Evolutionary conservation across 345 rosid species (phyloP), one percentile per base, ranked within the genome.

Genomic region (Cochlearia excelsa): DNA sequence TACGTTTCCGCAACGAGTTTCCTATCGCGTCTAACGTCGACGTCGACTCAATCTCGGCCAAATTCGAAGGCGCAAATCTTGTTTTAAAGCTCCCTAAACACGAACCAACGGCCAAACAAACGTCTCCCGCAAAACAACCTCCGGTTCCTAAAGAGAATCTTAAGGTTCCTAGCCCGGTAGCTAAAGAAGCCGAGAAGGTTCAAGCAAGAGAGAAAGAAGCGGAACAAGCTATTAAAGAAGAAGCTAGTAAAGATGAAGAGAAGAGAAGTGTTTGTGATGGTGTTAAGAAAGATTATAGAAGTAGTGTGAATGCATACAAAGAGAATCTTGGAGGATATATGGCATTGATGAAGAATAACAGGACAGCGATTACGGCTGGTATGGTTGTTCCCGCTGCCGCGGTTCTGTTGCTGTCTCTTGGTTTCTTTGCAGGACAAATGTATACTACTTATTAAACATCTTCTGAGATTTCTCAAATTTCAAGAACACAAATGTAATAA

Each of bases 1-100:
- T 59, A 10, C 76, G 72, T 26, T 71, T 78, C 46, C 51, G 27
- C 30, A 67, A 70, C 39, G 76, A 78, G 69, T 58, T 74, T 52
- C 69, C 68, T 16, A 47, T 78, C 56, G 63, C 45, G 0, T 27
- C 59, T 27, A 51, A 70, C 29, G 16, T 37, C 6, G 71, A 71
- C 2, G 27, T 47, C 4, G 66, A 65, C 41, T 5, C 48, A 29
- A 54, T 78, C 6, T 31, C 51, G 28, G 81, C 81, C 60, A 64
- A 63, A 49, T 74, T 67, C 10, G 77, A 74, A 67, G 73, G 68
- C 37, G 46, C 66, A 9, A 68, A 59, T 27, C 81, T 78, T 28
- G 57, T 55, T 33, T 7, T 78, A 50, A 74, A 67, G 46, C 70
- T 59, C 34, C 65, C 75, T 35, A 70, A 38, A 62, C 31, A 44